Evolutionary conservation across 768 basidiomycete species (phyloP).

Genomic region (Hortiboletus campestris): DNA sequence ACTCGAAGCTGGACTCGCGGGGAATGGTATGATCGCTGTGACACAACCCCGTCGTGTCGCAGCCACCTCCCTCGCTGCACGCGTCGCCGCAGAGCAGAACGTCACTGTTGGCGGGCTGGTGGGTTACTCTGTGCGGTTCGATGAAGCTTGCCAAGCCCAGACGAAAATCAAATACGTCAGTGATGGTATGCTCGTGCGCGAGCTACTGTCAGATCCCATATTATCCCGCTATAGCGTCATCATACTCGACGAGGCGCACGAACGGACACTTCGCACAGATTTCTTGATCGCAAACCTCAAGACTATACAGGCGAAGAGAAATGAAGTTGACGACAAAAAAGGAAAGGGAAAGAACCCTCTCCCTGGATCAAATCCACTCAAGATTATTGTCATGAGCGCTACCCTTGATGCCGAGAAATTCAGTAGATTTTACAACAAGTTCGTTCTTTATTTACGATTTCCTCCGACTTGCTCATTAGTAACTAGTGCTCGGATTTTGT

Average conservation of each 20-base stretch:
- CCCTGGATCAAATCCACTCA: slow-evolving; percentile 60
- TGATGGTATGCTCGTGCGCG: slow-evolving; percentile 96
- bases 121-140: slow-evolving; percentile 95
- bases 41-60: slow-evolving; percentile 97
- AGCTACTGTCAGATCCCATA: slow-evolving; percentile 76
- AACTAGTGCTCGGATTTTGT: slow-evolving; percentile 78
- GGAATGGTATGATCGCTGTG: slow-evolving; percentile 76
- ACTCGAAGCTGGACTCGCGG: slow-evolving; percentile 74
- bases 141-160: slow-evolving; percentile 66
- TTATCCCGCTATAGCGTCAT: slow-evolving; percentile 83
- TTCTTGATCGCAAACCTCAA: slow-evolving; percentile 90
- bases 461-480: slow-evolving; percentile 3
- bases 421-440: slow-evolving; percentile 84
- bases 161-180: slow-evolving; percentile 96
- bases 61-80: slow-evolving; percentile 88
- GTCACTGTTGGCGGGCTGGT: slow-evolving; percentile 70
- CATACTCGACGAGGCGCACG: slow-evolving; percentile 96
- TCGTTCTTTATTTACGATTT: slow-evolving; percentile 27
- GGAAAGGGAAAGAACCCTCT: slow-evolving; percentile 39
- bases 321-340: slow-evolving; percentile 46
- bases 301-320: slow-evolving; percentile 68
- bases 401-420: slow-evolving; percentile 96
- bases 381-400: slow-evolving; percentile 96
- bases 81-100: slow-evolving; percentile 85
- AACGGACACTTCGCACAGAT: slow-evolving; percentile 92